These are phyloP conservation scores for Saccharomycopsis sp. DNA, from an alignment of 805 yeast genomes.

Conservation along the genomic window DNA sequence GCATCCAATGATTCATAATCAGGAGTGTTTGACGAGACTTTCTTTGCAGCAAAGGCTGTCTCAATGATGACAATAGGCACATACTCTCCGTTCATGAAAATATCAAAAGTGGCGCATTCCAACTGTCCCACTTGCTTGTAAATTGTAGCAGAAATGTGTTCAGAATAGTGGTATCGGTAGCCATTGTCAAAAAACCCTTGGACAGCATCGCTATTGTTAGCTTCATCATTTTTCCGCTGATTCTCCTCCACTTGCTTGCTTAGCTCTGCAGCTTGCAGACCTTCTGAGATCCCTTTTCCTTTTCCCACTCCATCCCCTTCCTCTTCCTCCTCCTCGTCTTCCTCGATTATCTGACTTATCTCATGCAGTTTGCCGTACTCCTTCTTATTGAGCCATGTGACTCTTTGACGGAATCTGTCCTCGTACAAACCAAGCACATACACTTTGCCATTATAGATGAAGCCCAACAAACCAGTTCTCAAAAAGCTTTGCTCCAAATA, in stretches of 20 bases:
- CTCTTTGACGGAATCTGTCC: conserved; percentile 76
- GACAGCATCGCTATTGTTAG: neutral
- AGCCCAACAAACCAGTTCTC: conserved; percentile 87
- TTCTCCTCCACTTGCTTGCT: neutral
- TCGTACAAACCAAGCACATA: conserved; percentile 86
- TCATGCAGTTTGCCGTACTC: too few relatives aligned
- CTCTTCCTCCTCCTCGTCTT: conserved; percentile 21
- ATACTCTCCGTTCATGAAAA: conserved; percentile 67
- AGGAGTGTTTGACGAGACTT: conserved; percentile 22
- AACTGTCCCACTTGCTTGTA: conserved; percentile 74
- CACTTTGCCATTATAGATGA: conserved; percentile 76
- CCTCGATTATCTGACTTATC: conserved; percentile 18
- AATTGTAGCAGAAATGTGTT: conserved; percentile 77
- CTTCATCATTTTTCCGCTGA: conserved; percentile 2
- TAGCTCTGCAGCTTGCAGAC: too few relatives aligned
- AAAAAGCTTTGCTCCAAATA: conserved; percentile 67
- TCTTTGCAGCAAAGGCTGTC: conserved; percentile 39
- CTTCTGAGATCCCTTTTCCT: too few relatives aligned
- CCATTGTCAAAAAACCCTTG: conserved; percentile 10
- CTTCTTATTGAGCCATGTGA: conserved; percentile 47
- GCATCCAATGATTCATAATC: conserved; percentile 38
- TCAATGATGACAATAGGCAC: conserved; percentile 83
- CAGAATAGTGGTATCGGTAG: conserved; percentile 67
- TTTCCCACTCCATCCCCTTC: conserved; percentile 8
- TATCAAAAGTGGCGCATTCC: conserved; percentile 89